Evolutionary conservation across 805 yeast species (phyloP).

Genomic region (Wickerhamiella alocasiicola): DNA sequence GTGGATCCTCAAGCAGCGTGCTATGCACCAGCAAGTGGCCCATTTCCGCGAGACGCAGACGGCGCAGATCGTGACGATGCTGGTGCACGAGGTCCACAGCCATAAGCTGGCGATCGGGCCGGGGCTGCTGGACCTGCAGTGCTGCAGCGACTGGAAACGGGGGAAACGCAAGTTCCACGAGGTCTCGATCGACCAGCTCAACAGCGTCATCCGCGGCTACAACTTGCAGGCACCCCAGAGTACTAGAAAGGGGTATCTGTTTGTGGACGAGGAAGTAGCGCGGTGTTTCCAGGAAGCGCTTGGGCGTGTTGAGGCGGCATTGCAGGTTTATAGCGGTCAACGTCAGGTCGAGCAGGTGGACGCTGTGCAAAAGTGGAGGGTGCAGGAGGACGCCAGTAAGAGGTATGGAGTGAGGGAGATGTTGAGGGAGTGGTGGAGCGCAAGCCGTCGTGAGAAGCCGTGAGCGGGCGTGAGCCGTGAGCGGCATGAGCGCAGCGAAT

Average conservation of each 20-base stretch:
- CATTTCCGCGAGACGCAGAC: conserved; percentile 33
- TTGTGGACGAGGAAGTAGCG: conserved; percentile 34
- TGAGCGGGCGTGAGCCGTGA: no score
- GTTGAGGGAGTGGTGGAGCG: not conserved
- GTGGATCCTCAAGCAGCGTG: conserved; percentile 73
- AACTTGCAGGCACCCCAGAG: conserved; percentile 52
- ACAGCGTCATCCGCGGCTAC: conserved; percentile 42
- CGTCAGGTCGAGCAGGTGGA: conserved; percentile 12
- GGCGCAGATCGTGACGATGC: conserved; percentile 22
- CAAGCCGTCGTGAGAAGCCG: no score
- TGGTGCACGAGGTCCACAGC: conserved; percentile 17
- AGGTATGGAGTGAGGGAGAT: conserved; percentile 21
- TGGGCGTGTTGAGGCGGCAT: conserved; percentile 15
- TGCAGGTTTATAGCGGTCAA: conserved; percentile 13
- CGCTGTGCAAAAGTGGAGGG: conserved; percentile 16
- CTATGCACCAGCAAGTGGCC: conserved; percentile 37
- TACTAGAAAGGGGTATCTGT: conserved; percentile 44
- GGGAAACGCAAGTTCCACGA: conserved; percentile 27
- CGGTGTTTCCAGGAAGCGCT: conserved; percentile 30
- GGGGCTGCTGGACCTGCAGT: not conserved
- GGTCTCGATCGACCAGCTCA: conserved; percentile 31
- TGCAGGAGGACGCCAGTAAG: conserved; percentile 21
- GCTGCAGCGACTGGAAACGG: conserved; percentile 30
- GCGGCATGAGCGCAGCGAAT: no score
- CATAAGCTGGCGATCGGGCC: conserved; percentile 1